Evolutionary conservation across 73 alveolate species (phyloP), one percentile per base, ranked within the genome.

Genomic region (Paramecium sexaurelia): DNA sequence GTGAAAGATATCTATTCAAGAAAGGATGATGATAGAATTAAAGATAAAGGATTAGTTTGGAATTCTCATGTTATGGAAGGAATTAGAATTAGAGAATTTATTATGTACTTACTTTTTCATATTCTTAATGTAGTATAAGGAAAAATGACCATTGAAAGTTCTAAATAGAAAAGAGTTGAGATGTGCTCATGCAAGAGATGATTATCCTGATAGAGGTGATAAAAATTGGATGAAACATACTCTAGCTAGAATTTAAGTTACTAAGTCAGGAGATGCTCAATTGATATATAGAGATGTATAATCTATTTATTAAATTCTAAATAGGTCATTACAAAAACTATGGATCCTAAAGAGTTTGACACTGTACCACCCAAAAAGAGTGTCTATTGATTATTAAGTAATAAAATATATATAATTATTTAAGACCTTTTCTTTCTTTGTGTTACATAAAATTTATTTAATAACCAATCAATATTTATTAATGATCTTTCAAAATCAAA

Each of bases 161-260:
- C 96, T 86, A 36, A 89, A 78, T 68, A 95, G 98, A 95, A 95
- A 91, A 91, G 98, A 95, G 67, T 95, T 97, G 8, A 85, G 98
- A 92, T 97, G 98, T 27, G 98, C 98, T 78, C 98, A 95, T 78
- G 98, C 98, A 39, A 95, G 98, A 92, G 98, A 95, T 55, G 98
- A 95, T 75, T 95, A 29, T 92, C 95, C 96, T 24, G 96, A 95
- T 40, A 93, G 98, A 93, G 98, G 94, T 83, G 98, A 95, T 87
- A 92, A 86, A 87, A 40, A 93, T 82, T 95, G 98, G 98, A 95
- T 95, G 98, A 95, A 95, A 92, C 98, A 95, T 85, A 85, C 97
- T 55, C 87, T 95, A 17, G 55, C 95, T 35, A 85, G 93, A 88
- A 56, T 95, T 24, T 32, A 51, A 20, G 93, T 73, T 43, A 94